Conservation (phyloP, 1,284 basidiomycete species). For the Phellopilus nigrolimitatus region DNA sequence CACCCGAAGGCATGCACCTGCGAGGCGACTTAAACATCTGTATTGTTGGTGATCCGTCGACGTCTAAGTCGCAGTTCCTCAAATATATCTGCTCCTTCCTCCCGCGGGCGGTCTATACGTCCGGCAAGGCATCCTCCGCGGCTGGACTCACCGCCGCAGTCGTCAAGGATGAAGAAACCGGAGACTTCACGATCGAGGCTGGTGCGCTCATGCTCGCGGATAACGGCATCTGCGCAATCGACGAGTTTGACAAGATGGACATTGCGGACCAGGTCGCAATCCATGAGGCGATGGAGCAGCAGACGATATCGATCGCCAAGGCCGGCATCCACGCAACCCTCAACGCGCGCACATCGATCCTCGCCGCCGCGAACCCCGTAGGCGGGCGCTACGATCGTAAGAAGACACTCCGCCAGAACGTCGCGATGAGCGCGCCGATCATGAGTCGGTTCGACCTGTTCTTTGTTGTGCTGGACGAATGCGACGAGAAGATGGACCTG, state of each 20-base stretch:
- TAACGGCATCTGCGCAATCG: slow-evolving; percentile 99
- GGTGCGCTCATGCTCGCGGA: slow-evolving; percentile 99
- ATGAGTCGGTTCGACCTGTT: slow-evolving; percentile 99
- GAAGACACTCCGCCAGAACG: slow-evolving; percentile 89
- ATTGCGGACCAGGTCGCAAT: slow-evolving; percentile 98
- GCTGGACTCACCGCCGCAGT: slow-evolving; percentile 99
- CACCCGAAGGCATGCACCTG: slow-evolving; percentile 92
- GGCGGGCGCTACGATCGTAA: slow-evolving; percentile 97
- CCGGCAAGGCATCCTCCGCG: slow-evolving; percentile 97
- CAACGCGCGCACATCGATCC: slow-evolving; percentile 95
- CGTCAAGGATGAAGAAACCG: slow-evolving; percentile 97
- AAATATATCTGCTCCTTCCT: slow-evolving; percentile 99
- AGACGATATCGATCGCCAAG: slow-evolving; percentile 99
- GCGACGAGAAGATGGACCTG: slow-evolving; percentile 88
- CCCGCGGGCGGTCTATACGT: slow-evolving; percentile 97
- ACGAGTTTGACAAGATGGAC: slow-evolving; percentile 99
- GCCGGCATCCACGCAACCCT: slow-evolving; percentile 98
- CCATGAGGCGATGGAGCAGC: slow-evolving; percentile 99
- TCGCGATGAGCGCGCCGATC: slow-evolving; percentile 98
- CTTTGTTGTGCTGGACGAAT: slow-evolving; percentile 98
- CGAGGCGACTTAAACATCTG: slow-evolving; percentile 99
- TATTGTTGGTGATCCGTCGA: slow-evolving; percentile 96
- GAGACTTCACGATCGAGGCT: slow-evolving; percentile 99
- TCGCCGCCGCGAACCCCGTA: slow-evolving; percentile 97
- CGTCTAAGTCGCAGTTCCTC: slow-evolving; percentile 97